Percentiles rank a stretch among this genome's conserved stretches.
Conservation (phyloP, 164 flowering plant species). For the Saururus chinensis region DNA sequence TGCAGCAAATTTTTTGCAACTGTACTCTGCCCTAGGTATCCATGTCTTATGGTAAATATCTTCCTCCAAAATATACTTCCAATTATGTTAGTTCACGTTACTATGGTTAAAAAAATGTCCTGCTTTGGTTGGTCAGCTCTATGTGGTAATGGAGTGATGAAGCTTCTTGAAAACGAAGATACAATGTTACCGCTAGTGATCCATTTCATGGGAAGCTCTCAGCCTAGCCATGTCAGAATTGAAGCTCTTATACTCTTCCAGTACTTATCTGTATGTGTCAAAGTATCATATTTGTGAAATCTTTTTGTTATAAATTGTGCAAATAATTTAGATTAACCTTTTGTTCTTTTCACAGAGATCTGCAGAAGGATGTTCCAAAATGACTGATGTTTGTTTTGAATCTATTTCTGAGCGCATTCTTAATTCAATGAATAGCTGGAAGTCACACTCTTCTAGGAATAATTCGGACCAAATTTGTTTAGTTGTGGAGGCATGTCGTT, state of each 20-base stretch:
- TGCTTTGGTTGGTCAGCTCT: slow-evolving; percentile 40
- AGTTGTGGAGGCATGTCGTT: slow-evolving; percentile 50
- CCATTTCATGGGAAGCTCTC: slow-evolving; percentile 44
- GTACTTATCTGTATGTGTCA: slow-evolving; percentile 39
- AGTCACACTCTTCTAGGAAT: slow-evolving; percentile 16
- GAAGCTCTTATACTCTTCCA: slow-evolving; percentile 59
- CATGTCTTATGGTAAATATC: slow-evolving; percentile 14
- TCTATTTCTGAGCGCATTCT: slow-evolving; percentile 47
- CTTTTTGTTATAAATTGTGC: not conserved
- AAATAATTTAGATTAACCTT: not conserved
- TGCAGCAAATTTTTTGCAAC: slow-evolving; percentile 42
- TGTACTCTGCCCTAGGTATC: slow-evolving; percentile 72
- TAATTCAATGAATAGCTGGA: slow-evolving; percentile 27
- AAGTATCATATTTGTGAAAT: not conserved
- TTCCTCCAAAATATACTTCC: not conserved
- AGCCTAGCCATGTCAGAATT: slow-evolving; percentile 32
- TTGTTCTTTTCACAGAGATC: slow-evolving; percentile 18
- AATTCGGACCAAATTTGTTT: slow-evolving; percentile 30
- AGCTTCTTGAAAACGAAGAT: slow-evolving; percentile 50
- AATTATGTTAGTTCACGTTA: not conserved
- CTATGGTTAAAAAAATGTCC: not conserved
- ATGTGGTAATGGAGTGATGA: slow-evolving; percentile 57
- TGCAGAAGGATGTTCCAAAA: slow-evolving; percentile 30
- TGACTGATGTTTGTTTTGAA: slow-evolving; percentile 35
- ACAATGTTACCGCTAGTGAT: slow-evolving; percentile 28